phyloP scores from a whole-genome alignment of 208 protist genomes.

The Trypanosoma avium region DNA sequence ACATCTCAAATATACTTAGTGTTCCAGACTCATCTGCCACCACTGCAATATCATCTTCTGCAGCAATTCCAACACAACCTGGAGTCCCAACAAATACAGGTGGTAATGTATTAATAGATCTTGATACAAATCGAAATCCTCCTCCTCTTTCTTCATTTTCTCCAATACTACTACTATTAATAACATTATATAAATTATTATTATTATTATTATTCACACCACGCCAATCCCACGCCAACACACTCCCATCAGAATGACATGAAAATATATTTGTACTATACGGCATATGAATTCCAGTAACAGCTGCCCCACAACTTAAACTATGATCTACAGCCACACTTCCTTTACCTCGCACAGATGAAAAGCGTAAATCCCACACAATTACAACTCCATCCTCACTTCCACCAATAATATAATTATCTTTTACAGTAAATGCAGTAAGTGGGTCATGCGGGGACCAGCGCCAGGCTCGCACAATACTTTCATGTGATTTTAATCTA shows the following conservation, averaged over 20 bases:
- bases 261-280: constrained; percentile 50
- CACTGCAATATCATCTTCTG: constrained; percentile 49
- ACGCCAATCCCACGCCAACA: constrained; percentile 42
- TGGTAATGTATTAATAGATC: constrained; percentile 7
- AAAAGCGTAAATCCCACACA: constrained; percentile 54
- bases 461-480: constrained; percentile 49
- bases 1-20: constrained; percentile 28
- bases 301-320: constrained; percentile 29
- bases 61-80: constrained; percentile 47
- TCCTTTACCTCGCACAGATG: constrained; percentile 13
- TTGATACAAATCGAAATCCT: constrained; percentile 18
- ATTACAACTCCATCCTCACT: constrained; percentile 66
- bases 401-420: constrained; percentile 50
- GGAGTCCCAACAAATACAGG: constrained; percentile 29
- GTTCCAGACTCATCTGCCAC: constrained; percentile 43
- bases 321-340: constrained; percentile 30
- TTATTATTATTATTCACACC: constrained; percentile 29
- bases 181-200: no score
- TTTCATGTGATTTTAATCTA: constrained; percentile 9
- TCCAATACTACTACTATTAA: no score
- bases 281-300: constrained; percentile 60
- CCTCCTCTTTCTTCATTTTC: no score
- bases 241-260: constrained; percentile 51
- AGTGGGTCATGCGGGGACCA: constrained; percentile 56
- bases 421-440: constrained; percentile 45